These are phyloP conservation scores for Albugo candida DNA, from an alignment of 352 stramenopile species.

Conservation along the genomic window DNA sequence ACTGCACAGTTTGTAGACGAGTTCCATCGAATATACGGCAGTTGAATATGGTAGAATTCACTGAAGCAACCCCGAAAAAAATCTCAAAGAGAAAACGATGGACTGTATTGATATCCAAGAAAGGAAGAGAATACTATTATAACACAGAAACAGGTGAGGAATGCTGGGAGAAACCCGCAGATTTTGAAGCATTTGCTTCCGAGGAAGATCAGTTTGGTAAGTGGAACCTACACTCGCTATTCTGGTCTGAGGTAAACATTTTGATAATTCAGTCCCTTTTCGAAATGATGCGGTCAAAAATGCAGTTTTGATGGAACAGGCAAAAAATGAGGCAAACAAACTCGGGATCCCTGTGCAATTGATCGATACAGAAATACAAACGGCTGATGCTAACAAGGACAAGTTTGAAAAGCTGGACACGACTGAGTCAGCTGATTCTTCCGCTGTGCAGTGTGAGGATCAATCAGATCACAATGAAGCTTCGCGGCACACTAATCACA, in stretches of 20 bases:
- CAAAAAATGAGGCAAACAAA: constrained; percentile 49
- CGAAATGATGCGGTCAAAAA: constrained; percentile 72
- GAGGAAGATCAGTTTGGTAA: constrained; percentile 35
- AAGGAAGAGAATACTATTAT: constrained; percentile 59
- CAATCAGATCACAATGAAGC: too few relatives aligned
- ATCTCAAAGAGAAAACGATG: constrained; percentile 26
- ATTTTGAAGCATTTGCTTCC: constrained; percentile 34
- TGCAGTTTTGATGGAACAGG: constrained; percentile 47
- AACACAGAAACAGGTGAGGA: constrained; percentile 69
- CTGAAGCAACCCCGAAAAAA: constrained; percentile 16
- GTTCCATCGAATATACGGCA: too few relatives aligned
- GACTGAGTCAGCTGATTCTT: too few relatives aligned
- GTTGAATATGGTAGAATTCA: constrained; percentile 9
- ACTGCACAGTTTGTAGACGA: constrained; percentile 34
- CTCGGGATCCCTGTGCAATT: constrained; percentile 41
- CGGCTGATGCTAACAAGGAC: too few relatives aligned
- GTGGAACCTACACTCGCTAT: constrained; percentile 1
- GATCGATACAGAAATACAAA: constrained; percentile 11
- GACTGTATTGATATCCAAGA: constrained; percentile 38
- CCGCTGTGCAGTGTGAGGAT: too few relatives aligned
- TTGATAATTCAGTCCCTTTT: constrained; percentile 33
- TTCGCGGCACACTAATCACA: too few relatives aligned
- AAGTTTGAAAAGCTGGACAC: too few relatives aligned
- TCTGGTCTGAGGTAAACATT: neutral
- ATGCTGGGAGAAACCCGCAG: constrained; percentile 43